Conservation (phyloP, 768 basidiomycete species). For the Panaeolus cyanescens region DNA sequence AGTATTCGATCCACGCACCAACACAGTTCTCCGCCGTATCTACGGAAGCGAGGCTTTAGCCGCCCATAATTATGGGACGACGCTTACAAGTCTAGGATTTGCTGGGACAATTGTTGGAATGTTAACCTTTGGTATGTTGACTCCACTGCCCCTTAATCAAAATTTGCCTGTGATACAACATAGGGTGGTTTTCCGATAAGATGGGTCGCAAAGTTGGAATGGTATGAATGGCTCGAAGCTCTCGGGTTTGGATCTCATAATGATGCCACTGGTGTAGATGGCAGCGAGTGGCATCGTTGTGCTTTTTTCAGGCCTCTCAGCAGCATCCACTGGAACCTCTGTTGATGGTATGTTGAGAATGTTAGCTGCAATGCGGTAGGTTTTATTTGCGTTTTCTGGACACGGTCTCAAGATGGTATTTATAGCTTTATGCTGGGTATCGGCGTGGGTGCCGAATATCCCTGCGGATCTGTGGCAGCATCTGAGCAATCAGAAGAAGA, state of each 20-base stretch:
- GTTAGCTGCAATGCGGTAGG: constrained; percentile 76
- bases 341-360: constrained; percentile 74
- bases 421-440: constrained; percentile 84
- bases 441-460: constrained; percentile 88
- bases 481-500: constrained; percentile 90
- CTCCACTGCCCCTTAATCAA: not conserved
- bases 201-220: constrained; percentile 88
- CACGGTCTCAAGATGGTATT: not conserved
- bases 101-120: constrained; percentile 89
- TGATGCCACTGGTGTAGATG: constrained; percentile 55
- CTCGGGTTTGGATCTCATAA: constrained; percentile 12
- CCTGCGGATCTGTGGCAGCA: constrained; percentile 86
- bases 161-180: not conserved
- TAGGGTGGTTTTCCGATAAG: constrained; percentile 79
- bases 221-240: constrained; percentile 41
- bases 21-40: constrained; percentile 65
- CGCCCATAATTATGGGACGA: constrained; percentile 58
- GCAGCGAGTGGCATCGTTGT: constrained; percentile 81
- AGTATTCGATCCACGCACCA: not conserved
- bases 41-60: constrained; percentile 61
- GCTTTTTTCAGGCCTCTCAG: constrained; percentile 81
- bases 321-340: constrained; percentile 80
- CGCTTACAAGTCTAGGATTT: constrained; percentile 72
- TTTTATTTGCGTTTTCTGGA: not conserved
- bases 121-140: constrained; percentile 65